phyloP scores from a whole-genome alignment of 2,329 filamentous ascomycete species.

The Monosporascus ibericus region DNA sequence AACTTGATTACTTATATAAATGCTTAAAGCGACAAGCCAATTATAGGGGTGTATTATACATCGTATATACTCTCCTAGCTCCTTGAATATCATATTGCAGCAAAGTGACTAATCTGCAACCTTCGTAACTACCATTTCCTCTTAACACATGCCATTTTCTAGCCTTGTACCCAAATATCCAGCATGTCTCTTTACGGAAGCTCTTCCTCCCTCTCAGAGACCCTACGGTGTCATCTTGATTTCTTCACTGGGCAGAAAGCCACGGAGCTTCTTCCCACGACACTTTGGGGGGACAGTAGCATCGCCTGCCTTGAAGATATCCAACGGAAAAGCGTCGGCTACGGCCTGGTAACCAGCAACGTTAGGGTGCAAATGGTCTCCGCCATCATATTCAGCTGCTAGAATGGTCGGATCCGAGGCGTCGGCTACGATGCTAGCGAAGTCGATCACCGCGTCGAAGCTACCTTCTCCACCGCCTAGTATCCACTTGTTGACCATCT shows the following conservation, averaged over 20 bases:
- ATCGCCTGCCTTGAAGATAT: conserved; percentile 34
- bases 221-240: no score
- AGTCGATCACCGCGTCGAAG: conserved; percentile 59
- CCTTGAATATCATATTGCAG: no score
- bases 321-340: conserved; percentile 51
- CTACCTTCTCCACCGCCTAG: conserved; percentile 37
- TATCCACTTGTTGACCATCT: conserved; percentile 57
- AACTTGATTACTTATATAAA: no score
- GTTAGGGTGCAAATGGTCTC: conserved; percentile 61
- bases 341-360: conserved; percentile 52
- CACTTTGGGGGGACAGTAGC: not conserved
- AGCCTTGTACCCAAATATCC: no score
- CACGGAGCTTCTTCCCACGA: not conserved
- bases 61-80: no score
- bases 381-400: conserved; percentile 46
- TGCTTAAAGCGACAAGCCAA: no score
- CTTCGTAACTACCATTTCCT: no score
- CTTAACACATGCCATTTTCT: no score
- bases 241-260: not conserved
- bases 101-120: no score
- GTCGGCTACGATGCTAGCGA: conserved; percentile 51
- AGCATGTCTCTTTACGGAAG: no score
- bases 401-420: conserved; percentile 41
- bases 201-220: no score
- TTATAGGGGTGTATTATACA: no score